Evolutionary conservation across 2,329 filamentous ascomycete genomes (phyloP).

Genomic region (Phialophora verrucosa): DNA sequence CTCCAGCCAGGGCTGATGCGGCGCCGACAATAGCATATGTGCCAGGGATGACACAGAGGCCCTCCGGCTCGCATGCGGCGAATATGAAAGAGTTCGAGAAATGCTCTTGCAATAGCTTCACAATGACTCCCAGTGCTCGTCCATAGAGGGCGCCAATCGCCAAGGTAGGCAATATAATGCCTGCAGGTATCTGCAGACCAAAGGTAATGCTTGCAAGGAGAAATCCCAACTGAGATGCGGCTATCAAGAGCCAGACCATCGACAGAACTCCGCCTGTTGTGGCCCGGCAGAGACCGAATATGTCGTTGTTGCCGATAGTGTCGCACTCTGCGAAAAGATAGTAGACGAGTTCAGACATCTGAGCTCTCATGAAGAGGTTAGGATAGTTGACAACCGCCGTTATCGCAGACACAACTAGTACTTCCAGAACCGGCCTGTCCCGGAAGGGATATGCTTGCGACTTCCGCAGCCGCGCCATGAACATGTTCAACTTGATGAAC

Average conservation of each 20-base stretch:
- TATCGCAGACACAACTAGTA: slow-evolving; percentile 75
- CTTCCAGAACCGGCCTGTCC: slow-evolving; percentile 77
- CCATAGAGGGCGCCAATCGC: slow-evolving; percentile 91
- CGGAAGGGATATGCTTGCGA: slow-evolving; percentile 48
- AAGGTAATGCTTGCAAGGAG: slow-evolving; percentile 87
- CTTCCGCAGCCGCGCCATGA: slow-evolving; percentile 79
- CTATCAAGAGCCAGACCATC: slow-evolving; percentile 80
- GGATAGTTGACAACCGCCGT: slow-evolving; percentile 93
- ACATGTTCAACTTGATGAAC: slow-evolving; percentile 95
- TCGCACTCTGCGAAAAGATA: slow-evolving; percentile 91
- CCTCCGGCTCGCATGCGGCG: slow-evolving; percentile 78
- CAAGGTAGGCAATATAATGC: slow-evolving; percentile 95
- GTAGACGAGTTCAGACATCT: slow-evolving; percentile 88
- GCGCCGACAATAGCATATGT: slow-evolving; percentile 97
- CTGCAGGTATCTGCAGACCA: slow-evolving; percentile 90
- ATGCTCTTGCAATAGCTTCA: slow-evolving; percentile 84
- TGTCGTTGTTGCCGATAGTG: slow-evolving; percentile 75
- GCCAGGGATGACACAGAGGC: slow-evolving; percentile 87
- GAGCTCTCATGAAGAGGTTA: slow-evolving; percentile 93
- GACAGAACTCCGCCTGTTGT: slow-evolving; percentile 80
- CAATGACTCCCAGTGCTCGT: slow-evolving; percentile 83
- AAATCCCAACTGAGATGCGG: slow-evolving; percentile 83
- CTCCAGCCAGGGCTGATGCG: slow-evolving; percentile 89
- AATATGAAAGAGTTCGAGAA: slow-evolving; percentile 81
- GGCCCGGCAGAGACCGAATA: slow-evolving; percentile 81